Conservation (phyloP, 768 basidiomycete species). For the Pulveroboletus sp. region DNA sequence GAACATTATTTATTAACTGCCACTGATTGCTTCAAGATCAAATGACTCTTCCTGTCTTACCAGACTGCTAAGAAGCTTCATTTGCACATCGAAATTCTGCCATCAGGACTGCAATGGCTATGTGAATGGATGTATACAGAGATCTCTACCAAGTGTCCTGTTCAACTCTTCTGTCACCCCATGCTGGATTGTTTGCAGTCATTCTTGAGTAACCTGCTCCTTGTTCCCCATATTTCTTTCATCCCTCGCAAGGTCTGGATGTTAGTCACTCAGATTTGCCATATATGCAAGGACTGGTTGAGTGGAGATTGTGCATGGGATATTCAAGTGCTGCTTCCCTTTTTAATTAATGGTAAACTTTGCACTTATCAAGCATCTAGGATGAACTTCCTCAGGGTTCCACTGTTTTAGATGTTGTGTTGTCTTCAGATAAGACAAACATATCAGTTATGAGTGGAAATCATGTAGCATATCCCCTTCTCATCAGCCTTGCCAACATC, state of each 20-base stretch:
- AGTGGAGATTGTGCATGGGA: slow-evolving; percentile 21
- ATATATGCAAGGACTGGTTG: slow-evolving; percentile 12
- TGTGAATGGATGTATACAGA: neutral
- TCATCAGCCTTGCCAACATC: no score
- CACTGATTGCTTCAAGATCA: neutral
- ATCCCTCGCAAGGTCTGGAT: slow-evolving; percentile 16
- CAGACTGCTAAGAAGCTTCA: neutral
- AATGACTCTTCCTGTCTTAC: neutral
- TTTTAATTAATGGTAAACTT: no score
- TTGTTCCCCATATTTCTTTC: slow-evolving; percentile 24
- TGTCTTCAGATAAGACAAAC: no score
- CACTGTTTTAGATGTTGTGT: no score
- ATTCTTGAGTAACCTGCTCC: slow-evolving; percentile 22
- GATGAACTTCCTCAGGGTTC: no score
- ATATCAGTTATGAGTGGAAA: no score
- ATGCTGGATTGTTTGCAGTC: no score
- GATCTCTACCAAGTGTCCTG: slow-evolving; percentile 26
- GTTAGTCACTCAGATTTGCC: slow-evolving; percentile 2
- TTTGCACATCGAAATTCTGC: neutral
- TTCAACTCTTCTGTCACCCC: no score
- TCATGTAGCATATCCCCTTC: no score
- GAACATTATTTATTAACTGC: neutral
- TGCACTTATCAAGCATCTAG: no score
- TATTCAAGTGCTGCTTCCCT: no score
- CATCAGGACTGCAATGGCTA: neutral